These are phyloP conservation scores for Trebouxia gelatinosa DNA, from an alignment of 163 green algal species.

Conservation along the genomic window DNA sequence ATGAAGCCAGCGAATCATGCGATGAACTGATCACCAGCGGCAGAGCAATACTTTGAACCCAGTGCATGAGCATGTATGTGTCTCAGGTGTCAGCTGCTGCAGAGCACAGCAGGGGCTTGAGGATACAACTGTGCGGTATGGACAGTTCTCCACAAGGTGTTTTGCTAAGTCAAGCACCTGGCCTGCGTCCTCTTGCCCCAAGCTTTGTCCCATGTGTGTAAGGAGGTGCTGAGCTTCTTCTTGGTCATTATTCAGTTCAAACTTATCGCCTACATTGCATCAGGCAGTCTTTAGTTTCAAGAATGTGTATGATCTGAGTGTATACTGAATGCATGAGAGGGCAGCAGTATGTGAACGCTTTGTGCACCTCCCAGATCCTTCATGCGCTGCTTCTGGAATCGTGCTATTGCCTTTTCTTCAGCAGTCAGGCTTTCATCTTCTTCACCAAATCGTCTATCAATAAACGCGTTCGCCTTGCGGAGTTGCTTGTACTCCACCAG, in stretches of 20 bases:
- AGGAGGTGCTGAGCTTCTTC: constrained; percentile 17
- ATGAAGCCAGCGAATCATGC: too few relatives aligned
- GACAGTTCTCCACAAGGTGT: too few relatives aligned
- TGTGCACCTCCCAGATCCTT: constrained; percentile 34
- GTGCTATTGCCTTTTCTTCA: constrained; percentile 73
- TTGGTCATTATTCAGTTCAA: constrained; percentile 54
- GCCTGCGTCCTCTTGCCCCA: too few relatives aligned
- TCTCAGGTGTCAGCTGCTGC: too few relatives aligned
- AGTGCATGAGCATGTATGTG: too few relatives aligned
- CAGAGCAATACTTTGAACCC: too few relatives aligned
- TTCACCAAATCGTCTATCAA: constrained; percentile 89
- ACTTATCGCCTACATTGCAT: constrained; percentile 52
- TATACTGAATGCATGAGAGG: neutral
- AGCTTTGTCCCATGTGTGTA: constrained; percentile 64
- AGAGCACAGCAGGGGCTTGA: too few relatives aligned
- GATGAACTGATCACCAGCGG: too few relatives aligned
- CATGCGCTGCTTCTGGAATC: constrained; percentile 77
- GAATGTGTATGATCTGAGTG: neutral
- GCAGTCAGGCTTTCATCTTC: constrained; percentile 67
- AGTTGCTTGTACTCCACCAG: constrained; percentile 88
- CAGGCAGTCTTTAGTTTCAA: neutral
- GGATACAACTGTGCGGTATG: too few relatives aligned
- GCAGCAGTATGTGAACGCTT: neutral
- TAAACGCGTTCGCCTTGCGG: constrained; percentile 86
- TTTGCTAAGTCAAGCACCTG: too few relatives aligned